These are phyloP conservation scores for Aspergillus calidoustus DNA, from an alignment of 2,329 filamentous ascomycete genomes.

Conservation along the genomic window DNA sequence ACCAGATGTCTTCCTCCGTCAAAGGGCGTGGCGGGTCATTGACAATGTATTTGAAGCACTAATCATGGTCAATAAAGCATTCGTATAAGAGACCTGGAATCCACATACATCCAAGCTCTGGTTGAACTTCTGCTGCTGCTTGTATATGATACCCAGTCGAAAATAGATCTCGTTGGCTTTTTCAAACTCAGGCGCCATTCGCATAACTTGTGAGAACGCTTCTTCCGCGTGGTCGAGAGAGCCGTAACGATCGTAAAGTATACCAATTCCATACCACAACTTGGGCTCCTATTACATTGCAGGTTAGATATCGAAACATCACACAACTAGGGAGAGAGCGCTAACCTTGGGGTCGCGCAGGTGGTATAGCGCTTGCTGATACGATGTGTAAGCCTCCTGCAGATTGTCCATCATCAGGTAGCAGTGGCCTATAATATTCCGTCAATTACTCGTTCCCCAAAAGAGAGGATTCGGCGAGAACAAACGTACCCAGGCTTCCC, in stretches of 20 bases:
- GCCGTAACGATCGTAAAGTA: conserved; percentile 94
- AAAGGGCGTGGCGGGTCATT: conserved; percentile 87
- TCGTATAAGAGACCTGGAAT: not conserved
- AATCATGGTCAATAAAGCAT: conserved; percentile 19
- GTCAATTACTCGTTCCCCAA: conserved; percentile 14
- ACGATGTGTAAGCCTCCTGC: conserved; percentile 94
- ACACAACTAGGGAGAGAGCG: conserved; percentile 14
- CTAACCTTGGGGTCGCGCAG: conserved; percentile 87
- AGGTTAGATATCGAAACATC: conserved; percentile 14
- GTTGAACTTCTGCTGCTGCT: conserved; percentile 92
- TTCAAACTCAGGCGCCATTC: conserved; percentile 95
- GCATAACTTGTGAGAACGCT: conserved; percentile 98
- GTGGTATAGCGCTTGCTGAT: conserved; percentile 93
- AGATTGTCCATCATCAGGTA: conserved; percentile 98
- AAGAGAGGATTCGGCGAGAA: not conserved
- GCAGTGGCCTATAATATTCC: conserved; percentile 74
- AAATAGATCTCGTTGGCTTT: conserved; percentile 99
- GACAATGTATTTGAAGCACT: conserved; percentile 99
- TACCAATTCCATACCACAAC: conserved; percentile 98
- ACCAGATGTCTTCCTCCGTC: conserved; percentile 99
- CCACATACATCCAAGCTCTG: conserved; percentile 83
- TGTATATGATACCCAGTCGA: conserved; percentile 98
- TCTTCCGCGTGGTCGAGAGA: conserved; percentile 97
- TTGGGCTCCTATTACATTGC: conserved; percentile 74
- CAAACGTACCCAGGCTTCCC: conserved; percentile 80